A percentile compares a stretch with the other conserved stretches of the same genome.
Evolutionary conservation across 331 rosid species (phyloP).

Genomic region (Quercus lobata): DNA sequence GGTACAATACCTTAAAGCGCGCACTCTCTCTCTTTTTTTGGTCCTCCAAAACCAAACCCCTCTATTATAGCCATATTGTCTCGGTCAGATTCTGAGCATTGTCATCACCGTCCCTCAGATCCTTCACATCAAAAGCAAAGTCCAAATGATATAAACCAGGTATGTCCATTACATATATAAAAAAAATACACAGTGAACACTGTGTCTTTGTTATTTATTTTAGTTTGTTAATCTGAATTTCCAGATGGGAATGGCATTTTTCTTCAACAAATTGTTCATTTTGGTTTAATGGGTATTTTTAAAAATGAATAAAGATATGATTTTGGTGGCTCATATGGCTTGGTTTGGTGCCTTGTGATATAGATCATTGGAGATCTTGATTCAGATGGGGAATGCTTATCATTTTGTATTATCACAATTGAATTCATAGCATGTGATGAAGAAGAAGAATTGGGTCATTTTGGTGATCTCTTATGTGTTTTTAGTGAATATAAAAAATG

Average conservation of each 20-base stretch:
- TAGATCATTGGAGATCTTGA: slow-evolving; percentile 3
- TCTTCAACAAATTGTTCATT: background rate
- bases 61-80: background rate
- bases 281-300: slow-evolving; percentile 14
- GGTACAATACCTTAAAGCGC: no score
- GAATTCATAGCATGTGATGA: background rate
- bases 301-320: background rate
- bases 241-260: slow-evolving; percentile 18
- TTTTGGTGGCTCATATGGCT: slow-evolving; percentile 7
- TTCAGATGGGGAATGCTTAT: background rate
- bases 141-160: slow-evolving; percentile 25
- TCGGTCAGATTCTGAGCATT: slow-evolving; percentile 20
- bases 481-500: background rate
- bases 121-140: slow-evolving; percentile 17
- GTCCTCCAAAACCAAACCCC: background rate
- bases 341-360: slow-evolving; percentile 5
- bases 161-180: background rate
- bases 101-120: slow-evolving; percentile 32
- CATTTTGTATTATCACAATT: background rate
- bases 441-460: background rate
- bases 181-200: background rate
- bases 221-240: slow-evolving; percentile 8
- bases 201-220: background rate
- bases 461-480: background rate
- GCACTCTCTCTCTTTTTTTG: background rate